Base-by-base conservation (phyloP, 805 yeast genomes). In the Barnettozyma sucrosica region DNA sequence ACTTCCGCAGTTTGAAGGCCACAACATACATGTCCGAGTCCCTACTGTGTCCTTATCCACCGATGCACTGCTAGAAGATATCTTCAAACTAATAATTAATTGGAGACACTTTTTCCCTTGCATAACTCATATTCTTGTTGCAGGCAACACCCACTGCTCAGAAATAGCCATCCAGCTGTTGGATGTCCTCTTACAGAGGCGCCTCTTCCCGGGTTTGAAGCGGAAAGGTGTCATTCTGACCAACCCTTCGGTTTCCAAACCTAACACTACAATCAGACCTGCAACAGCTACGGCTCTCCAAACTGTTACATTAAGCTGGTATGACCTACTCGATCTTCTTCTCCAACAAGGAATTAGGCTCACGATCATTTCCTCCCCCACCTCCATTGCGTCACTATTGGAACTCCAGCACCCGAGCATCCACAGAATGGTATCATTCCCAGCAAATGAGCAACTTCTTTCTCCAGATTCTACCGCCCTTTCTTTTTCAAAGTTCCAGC, bases 71-170 rank as follows among this genome's bases (percentile, higher is more conserved):
- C 67, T 55, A 65, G 74, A 64, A 65, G 77, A 66, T 66, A 68
- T 59, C 68, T 72, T 43, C 53, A 70, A 50, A 65, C 64, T 79
- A 16, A 57, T 80, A 40, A 63, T 60, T 20, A 74, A 75, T 53
- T 79, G 83, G 83, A 60, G 69, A 41, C 62, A 69, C 13, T 68
- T 71, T 36, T 67, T 79, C 39, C 67, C 70, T 41, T 70, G 67
- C 14, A 76, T 79, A 2, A 78, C 77, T 51, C 68, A 70, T 30
- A 66, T 80, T 4, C 71, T 75, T 44, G 63, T 79, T 30, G 72
- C 73, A 1, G 72, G 82, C 0, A 76, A 74, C 49, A 77, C 79
- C 16, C 79, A 76, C 52, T 77, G 82, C 1, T 72, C 76, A 37
- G 81, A 80, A 2, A 71, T 79, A 16, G 64, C 77, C 1, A 66